Percentiles rank a stretch among this genome's conserved stretches.
Evolutionary conservation across 1,139 yeast species (phyloP).

Genomic region (Pichia sp.): DNA sequence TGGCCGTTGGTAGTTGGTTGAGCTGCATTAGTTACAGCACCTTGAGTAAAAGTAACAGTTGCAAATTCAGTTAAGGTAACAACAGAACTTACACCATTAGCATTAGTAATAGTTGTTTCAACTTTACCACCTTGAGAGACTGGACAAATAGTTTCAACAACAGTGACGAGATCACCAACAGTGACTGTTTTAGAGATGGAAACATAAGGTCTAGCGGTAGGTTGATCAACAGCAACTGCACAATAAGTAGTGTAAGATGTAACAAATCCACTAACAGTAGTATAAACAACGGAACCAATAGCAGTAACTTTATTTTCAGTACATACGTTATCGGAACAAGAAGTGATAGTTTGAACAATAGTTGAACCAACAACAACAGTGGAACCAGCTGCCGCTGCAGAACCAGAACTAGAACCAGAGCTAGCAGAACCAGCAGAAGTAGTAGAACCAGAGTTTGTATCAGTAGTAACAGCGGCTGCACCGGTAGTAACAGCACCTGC

Average conservation of each 20-base stretch:
- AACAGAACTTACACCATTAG: slow-evolving; percentile 3
- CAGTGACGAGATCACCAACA: slow-evolving; percentile 7
- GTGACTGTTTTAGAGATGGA: slow-evolving; percentile 4
- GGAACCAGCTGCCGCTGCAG: slow-evolving; percentile 6
- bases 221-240: slow-evolving; percentile 1
- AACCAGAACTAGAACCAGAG: too few relatives aligned
- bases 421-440: too few relatives aligned
- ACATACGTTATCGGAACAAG: slow-evolving; percentile 21
- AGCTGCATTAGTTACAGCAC: slow-evolving; percentile 1
- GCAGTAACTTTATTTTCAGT: slow-evolving; percentile 9
- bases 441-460: neutral
- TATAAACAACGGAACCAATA: slow-evolving; percentile 6
- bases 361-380: slow-evolving; percentile 6
- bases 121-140: slow-evolving; percentile 13
- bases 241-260: slow-evolving; percentile 10
- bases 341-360: slow-evolving; percentile 13
- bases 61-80: slow-evolving; percentile 6
- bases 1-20: slow-evolving; percentile 6
- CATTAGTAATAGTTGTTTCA: slow-evolving; percentile 17
- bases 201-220: neutral
- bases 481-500: slow-evolving; percentile 11
- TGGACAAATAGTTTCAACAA: slow-evolving; percentile 15
- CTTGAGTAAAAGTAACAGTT: slow-evolving; percentile 4
- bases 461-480: neutral
- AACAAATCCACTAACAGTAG: slow-evolving; percentile 6